These are phyloP conservation scores for Cercophora sp. DNA, from an alignment of 495 filamentous ascomycete species.

Conservation along the genomic window DNA sequence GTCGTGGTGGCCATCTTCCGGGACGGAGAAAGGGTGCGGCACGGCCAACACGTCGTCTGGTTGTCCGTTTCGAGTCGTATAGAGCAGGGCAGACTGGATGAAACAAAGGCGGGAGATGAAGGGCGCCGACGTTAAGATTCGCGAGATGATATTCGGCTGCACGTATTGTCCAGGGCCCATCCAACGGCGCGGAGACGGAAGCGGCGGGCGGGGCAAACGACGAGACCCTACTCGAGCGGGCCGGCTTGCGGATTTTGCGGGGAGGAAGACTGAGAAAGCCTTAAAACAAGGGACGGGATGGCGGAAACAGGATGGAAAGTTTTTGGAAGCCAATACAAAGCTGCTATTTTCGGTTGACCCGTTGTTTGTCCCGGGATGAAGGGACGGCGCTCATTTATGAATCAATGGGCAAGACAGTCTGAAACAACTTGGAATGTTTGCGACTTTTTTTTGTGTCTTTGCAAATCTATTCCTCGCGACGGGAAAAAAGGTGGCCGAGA, in stretches of 20 bases:
- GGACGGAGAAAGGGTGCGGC: too few relatives aligned
- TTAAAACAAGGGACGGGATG: slow-evolving; percentile 1
- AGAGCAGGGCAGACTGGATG: too few relatives aligned
- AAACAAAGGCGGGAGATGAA: not conserved
- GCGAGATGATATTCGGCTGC: slow-evolving; percentile 3
- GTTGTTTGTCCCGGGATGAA: slow-evolving; percentile 16
- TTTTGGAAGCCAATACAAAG: slow-evolving; percentile 12
- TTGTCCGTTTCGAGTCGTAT: too few relatives aligned
- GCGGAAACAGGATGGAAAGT: slow-evolving; percentile 8
- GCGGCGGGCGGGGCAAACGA: not conserved
- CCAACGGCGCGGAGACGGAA: slow-evolving; percentile 4
- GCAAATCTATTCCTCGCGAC: not conserved
- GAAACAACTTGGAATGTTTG: not conserved
- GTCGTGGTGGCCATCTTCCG: not conserved
- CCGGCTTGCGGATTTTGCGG: slow-evolving; percentile 1
- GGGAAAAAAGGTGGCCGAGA: slow-evolving; percentile 10
- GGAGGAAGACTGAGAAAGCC: not conserved
- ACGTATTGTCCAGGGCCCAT: not conserved
- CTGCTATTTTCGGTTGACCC: slow-evolving; percentile 17
- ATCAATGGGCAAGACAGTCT: slow-evolving; percentile 13
- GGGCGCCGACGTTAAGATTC: slow-evolving; percentile 1
- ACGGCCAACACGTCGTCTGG: too few relatives aligned
- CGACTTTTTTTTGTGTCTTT: not conserved
- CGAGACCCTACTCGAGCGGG: not conserved
- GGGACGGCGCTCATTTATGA: slow-evolving; percentile 9